Conservation (phyloP, 768 basidiomycete genomes). For the Coprinellus aureogranulatus region DNA sequence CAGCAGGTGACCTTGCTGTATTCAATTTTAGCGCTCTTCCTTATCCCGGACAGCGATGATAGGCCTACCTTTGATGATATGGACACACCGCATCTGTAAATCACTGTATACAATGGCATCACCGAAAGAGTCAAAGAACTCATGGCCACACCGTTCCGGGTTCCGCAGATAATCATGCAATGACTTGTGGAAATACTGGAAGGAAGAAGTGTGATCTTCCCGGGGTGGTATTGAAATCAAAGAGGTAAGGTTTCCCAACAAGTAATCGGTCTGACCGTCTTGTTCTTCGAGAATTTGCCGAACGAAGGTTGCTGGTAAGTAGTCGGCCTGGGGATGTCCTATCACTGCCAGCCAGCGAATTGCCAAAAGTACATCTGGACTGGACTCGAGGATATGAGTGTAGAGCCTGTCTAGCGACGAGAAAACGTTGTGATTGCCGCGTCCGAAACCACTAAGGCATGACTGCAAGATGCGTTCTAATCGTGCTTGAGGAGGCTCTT, state of each 20-base stretch:
- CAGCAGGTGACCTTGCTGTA: too few species aligned
- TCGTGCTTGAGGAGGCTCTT: constrained; percentile 8
- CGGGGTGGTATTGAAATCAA: not conserved
- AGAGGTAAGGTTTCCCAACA: not conserved
- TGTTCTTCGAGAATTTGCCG: not conserved
- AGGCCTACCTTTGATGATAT: too few species aligned
- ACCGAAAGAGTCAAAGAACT: too few species aligned
- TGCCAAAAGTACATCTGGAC: not conserved
- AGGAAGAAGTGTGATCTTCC: not conserved
- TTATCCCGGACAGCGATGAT: too few species aligned
- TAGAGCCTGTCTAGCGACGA: not conserved
- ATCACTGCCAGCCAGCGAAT: not conserved
- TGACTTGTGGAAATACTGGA: not conserved
- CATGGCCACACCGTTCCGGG: too few species aligned
- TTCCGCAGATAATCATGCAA: not conserved
- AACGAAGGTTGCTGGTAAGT: not conserved
- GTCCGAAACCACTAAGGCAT: too few species aligned
- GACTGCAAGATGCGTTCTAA: not conserved
- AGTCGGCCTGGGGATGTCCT: too few species aligned
- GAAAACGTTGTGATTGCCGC: not conserved
- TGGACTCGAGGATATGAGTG: not conserved
- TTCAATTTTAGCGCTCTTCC: too few species aligned
- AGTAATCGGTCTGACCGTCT: not conserved
- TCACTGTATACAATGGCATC: too few species aligned
- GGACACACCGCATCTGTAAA: too few species aligned